phyloP scores from a whole-genome alignment of 2,329 filamentous ascomycete genomes.

The Colletotrichum kahawae region DNA sequence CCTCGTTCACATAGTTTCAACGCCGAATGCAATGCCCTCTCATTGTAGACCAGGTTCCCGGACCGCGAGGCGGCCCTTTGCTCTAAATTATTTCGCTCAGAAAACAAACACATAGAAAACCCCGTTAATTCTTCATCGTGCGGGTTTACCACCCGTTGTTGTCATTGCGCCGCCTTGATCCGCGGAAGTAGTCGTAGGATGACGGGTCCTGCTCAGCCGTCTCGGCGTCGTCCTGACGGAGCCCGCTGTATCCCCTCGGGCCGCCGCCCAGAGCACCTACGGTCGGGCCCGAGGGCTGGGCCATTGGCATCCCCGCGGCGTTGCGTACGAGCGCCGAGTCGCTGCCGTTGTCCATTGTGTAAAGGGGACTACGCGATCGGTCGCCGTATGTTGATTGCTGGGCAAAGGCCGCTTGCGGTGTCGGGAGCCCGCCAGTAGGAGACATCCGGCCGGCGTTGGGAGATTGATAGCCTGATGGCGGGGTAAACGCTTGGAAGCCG shows the following conservation, averaged over 20 bases:
- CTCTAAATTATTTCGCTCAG: conserved; percentile 8
- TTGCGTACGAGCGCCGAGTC: conserved; percentile 56
- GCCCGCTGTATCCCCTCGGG: conserved; percentile 62
- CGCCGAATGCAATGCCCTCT: conserved; percentile 17
- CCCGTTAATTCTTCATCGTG: not conserved
- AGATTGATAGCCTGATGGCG: conserved; percentile 24
- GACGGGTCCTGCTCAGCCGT: conserved; percentile 44
- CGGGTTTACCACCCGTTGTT: conserved; percentile 43
- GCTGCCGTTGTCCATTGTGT: conserved; percentile 56
- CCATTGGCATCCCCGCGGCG: conserved; percentile 57
- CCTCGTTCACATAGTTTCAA: not conserved
- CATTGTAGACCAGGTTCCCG: not conserved
- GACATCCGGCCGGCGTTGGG: conserved; percentile 18
- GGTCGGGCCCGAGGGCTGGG: conserved; percentile 45
- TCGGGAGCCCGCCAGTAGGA: conserved; percentile 4
- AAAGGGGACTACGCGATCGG: conserved; percentile 51
- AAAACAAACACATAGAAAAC: not conserved
- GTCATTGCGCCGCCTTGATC: conserved; percentile 38
- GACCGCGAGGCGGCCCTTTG: not conserved
- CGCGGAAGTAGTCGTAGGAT: conserved; percentile 64
- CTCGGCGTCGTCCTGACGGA: conserved; percentile 58
- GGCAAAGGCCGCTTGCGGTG: conserved; percentile 14
- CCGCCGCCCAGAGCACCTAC: conserved; percentile 61
- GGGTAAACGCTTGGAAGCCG: conserved; percentile 21
- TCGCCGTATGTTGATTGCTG: conserved; percentile 18